phyloP scores from a whole-genome alignment of 768 basidiomycete genomes.

The Piloderma croceum region DNA sequence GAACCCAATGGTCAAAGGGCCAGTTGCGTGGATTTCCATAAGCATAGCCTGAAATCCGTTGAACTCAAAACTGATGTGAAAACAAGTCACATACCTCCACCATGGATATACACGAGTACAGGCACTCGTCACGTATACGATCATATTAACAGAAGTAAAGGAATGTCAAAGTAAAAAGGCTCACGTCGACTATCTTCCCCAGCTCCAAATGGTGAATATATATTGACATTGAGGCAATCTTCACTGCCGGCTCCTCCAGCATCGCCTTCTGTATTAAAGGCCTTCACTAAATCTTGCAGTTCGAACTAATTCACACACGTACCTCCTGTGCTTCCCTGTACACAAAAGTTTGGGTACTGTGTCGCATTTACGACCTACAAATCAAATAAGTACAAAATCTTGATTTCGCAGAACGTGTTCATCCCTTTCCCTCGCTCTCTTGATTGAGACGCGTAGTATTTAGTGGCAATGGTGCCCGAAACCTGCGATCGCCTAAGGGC shows the following conservation, averaged over 20 bases:
- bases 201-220: constrained; percentile 50
- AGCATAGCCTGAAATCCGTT: constrained; percentile 37
- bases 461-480: constrained; percentile 48
- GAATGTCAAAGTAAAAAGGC: constrained; percentile 18
- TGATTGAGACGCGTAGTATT: constrained; percentile 39
- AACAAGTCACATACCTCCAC: constrained; percentile 33
- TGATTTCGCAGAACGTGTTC: too few species aligned
- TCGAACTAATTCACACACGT: too few species aligned
- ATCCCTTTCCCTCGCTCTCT: constrained; percentile 29
- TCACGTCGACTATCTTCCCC: constrained; percentile 42
- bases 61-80: neutral
- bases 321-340: constrained; percentile 53
- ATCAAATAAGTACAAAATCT: too few species aligned
- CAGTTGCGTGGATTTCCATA: constrained; percentile 59
- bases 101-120: constrained; percentile 42
- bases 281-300: too few species aligned
- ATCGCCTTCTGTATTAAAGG: constrained; percentile 37
- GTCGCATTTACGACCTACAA: constrained; percentile 50
- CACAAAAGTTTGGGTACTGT: constrained; percentile 50
- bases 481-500: constrained; percentile 42
- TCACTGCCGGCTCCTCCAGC: constrained; percentile 61
- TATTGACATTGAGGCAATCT: constrained; percentile 63
- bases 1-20: constrained; percentile 63
- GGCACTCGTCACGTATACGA: constrained; percentile 20
- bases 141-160: neutral